Evolutionary conservation across 2,329 filamentous ascomycete genomes (phyloP), one percentile per base, ranked within the genome.

Genomic region (Colletotrichum sp.): DNA sequence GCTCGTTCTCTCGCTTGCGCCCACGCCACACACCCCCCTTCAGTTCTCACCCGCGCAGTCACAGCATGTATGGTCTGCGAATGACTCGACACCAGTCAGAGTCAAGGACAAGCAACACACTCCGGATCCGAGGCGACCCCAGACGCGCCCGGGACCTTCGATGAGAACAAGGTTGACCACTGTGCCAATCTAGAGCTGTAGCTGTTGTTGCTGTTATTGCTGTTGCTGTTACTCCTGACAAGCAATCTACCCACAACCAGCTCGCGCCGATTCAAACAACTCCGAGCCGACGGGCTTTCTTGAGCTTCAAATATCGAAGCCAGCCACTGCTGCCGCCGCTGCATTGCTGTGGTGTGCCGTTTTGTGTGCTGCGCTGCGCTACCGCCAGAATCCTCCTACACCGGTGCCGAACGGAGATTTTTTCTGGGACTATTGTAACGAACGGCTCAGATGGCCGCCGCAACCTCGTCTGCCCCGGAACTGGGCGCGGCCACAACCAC

Each of bases 11-110:
- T 52, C 72, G 52, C 52, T 39, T 72, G 69, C 73, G 73, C 30
- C 63, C 44, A 76, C 69, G 69, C 39, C 63, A 72, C 63, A 57
- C 63, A 32, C 64, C 59, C 36, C 32, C 16, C 30, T 55, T 21
- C 55, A 26, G 60, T 28, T n/a, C 44, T 69, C 73, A 36, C 70
- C 32, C 59, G 70, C 57, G 70, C 57, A 59, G 70, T 73, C 70
- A 73, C 73, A 76, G 70, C 65, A 76, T 73, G 73, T 69, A 69
- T 76, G 73, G 64, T 21, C 70, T 26, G 70, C 70, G 64, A 73
- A 73, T 69, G 64, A 69, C 73, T 76, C 73, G 73, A 64, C 73
- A 76, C 70, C 73, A 76, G 70, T 73, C 73, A 76, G 64, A 76
- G 64, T 73, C 70, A 73, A 73, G 62, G 71, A 63, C 69, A 30